phyloP scores from a whole-genome alignment of 2,329 filamentous ascomycete genomes.

The Colletotrichum incanum region DNA sequence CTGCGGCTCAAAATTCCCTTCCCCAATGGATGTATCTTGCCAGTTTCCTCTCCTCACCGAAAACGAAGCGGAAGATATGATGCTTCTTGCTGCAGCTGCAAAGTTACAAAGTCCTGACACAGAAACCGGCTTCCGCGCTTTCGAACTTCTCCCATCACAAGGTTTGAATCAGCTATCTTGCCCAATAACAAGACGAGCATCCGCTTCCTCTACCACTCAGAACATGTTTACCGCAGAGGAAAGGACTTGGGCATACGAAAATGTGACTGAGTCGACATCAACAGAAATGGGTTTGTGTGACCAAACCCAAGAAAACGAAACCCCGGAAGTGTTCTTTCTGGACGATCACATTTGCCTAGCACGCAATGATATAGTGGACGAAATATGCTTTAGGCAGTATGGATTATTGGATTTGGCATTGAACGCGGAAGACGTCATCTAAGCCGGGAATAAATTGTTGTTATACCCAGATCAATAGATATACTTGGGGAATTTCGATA shows the following conservation, averaged over 20 bases:
- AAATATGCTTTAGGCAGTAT: not conserved
- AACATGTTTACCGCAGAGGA: not conserved
- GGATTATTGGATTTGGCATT: not conserved
- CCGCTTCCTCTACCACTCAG: rapidly evolving
- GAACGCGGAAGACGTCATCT: not conserved
- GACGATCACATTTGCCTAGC: not conserved
- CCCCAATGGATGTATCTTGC: not conserved
- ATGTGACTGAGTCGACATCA: not conserved
- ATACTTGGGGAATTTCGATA: not conserved
- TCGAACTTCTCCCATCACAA: too few relatives aligned
- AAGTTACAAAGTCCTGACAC: not conserved
- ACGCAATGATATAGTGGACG: not conserved
- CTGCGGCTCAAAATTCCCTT: too few relatives aligned
- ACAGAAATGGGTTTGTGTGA: not conserved
- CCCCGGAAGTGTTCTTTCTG: not conserved
- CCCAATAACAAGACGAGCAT: too few relatives aligned
- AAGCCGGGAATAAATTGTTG: not conserved
- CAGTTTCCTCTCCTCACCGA: not conserved
- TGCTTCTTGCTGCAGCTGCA: not conserved
- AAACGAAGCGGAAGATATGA: not conserved
- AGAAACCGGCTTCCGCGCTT: not conserved
- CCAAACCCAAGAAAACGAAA: too few relatives aligned
- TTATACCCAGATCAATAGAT: not conserved
- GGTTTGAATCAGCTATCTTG: not conserved
- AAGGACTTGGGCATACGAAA: not conserved